Percentiles rank a stretch among this genome's conserved stretches.
phyloP scores from a whole-genome alignment of 257 asterid species.

The Solanum gracilifrons region DNA sequence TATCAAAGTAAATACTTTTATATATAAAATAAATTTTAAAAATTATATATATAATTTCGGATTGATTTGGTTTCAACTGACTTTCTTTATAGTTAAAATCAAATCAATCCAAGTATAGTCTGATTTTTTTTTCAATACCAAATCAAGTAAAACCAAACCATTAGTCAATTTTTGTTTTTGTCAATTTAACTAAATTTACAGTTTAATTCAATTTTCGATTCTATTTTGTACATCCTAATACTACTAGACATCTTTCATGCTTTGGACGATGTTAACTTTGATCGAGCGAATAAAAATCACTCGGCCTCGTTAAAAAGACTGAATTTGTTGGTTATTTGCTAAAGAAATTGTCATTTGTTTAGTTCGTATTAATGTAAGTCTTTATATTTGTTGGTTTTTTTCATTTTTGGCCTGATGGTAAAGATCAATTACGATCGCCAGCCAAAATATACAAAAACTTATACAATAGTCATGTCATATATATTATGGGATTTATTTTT shows the following conservation, averaged over 20 bases:
- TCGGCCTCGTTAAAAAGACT: no score
- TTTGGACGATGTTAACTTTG: no score
- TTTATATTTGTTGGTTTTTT: neutral
- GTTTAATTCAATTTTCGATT: no score
- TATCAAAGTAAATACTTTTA: no score
- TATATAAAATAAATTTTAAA: no score
- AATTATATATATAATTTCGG: no score
- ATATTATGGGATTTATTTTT: neutral
- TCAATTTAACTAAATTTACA: neutral
- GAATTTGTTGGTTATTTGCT: neutral
- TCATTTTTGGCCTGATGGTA: neutral
- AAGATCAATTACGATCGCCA: neutral
- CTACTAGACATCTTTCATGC: no score
- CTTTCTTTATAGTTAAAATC: neutral
- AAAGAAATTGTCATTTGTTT: neutral
- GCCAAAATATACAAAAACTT: neutral
- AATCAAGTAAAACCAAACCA: no score
- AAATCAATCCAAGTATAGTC: neutral
- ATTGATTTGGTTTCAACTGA: accelerated
- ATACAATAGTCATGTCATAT: neutral
- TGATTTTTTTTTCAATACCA: neutral
- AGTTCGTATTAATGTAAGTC: neutral
- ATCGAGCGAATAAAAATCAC: no score
- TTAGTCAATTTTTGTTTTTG: neutral
- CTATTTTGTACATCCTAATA: neutral